Evolutionary conservation across 2,329 filamentous ascomycete genomes (phyloP).

Genomic region (Sporothrix luriei): DNA sequence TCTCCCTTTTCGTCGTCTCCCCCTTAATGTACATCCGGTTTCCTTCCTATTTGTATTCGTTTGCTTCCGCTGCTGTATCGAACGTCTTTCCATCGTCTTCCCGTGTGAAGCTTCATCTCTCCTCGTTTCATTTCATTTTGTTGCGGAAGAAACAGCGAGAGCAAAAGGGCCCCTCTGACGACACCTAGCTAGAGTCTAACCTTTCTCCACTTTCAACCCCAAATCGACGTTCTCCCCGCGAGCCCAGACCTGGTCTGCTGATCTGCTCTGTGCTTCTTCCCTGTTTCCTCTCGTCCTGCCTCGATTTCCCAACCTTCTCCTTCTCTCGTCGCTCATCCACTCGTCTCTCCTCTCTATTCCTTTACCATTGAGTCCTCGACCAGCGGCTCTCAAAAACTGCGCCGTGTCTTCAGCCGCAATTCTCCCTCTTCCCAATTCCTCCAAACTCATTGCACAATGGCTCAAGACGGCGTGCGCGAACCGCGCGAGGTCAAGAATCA

Average conservation of each 20-base stretch:
- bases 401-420: background rate
- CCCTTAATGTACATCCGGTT: background rate
- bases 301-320: slow-evolving; percentile 12
- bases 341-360: background rate
- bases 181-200: slow-evolving; percentile 24
- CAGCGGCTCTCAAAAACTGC: background rate
- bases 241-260: slow-evolving; percentile 26
- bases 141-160: slow-evolving; percentile 30
- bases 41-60: background rate
- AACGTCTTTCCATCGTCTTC: background rate
- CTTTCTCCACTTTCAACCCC: slow-evolving; percentile 30
- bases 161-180: slow-evolving; percentile 25
- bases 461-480: slow-evolving; percentile 48
- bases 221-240: slow-evolving; percentile 28
- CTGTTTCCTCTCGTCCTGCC: slow-evolving; percentile 5
- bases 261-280: slow-evolving; percentile 9
- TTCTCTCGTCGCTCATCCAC: slow-evolving; percentile 25
- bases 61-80: slow-evolving; percentile 12
- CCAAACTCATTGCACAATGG: slow-evolving; percentile 32
- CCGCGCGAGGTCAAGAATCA: slow-evolving; percentile 86
- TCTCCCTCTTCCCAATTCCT: background rate
- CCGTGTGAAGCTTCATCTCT: slow-evolving; percentile 6
- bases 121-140: slow-evolving; percentile 27
- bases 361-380: background rate
- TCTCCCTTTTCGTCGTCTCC: background rate